Base-by-base conservation (phyloP, 2,329 filamentous ascomycete genomes). In the Colletotrichum euphorbiae region DNA sequence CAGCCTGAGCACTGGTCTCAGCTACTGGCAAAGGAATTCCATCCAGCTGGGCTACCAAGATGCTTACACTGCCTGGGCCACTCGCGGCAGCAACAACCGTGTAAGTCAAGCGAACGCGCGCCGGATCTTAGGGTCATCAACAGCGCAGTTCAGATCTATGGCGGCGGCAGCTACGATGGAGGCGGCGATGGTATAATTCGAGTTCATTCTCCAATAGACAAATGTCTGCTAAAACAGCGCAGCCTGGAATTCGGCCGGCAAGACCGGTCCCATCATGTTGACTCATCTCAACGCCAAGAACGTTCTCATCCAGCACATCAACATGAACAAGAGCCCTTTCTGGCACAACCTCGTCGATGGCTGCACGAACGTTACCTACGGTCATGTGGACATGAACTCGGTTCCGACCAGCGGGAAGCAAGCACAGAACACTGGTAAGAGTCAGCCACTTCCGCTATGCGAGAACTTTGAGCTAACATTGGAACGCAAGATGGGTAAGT, bases 11-110 rank as follows among this genome's bases (percentile, higher is more conserved):
- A 84, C 89, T 56, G 87, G 92, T 74, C 89, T 88, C 1, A 83
- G 87, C 71, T 92, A 92, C 77, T 92, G 90, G 90, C 83, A 89
- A 70, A 83, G 82, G 11, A 84, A 91, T 73, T 82, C 84, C 50
- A 91, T 91, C 81, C 84, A 84, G 61, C 87, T 89, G n/a, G 80
- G 79, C 4, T 93, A 87, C 77, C 90, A 92, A 72, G 90, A 91
- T 69, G 84, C 86, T 87, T 76, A 87, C 1, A 71, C 72, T 1
- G 74, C 75, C 51, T 77, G 76, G 76, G 72, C 71, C 42, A 70
- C 75, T 52, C 75, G 76, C 2, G 76, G 76, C 5, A 63, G 73
- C 33, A 74, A 77, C 43, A 73, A 93, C 8, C 89, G 91, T 62
- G 55, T 46, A 21, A 1, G 42, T 24, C 5, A 2, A 1, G 2